Evolutionary conservation across 805 yeast species (phyloP).

Genomic region (Torulaspora maleeae): DNA sequence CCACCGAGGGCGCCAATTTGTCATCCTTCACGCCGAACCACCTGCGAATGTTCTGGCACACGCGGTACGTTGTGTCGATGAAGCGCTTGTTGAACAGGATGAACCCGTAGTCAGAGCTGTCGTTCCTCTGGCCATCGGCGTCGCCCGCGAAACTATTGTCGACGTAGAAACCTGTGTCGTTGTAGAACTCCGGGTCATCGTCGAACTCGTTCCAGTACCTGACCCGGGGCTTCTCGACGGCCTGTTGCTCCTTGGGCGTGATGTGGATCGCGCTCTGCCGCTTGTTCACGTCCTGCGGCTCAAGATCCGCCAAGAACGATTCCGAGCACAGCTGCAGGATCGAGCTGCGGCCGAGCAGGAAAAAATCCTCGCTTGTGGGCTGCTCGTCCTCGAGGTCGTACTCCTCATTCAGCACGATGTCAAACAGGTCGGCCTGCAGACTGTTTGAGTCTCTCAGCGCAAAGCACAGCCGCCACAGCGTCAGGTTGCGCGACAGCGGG

Average conservation of each 20-base stretch:
- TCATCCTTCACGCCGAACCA: slow-evolving; percentile 6
- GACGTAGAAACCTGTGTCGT: slow-evolving; percentile 17
- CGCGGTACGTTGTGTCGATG: slow-evolving; percentile 22
- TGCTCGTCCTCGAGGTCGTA: slow-evolving; percentile 14
- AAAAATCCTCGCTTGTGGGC: slow-evolving; percentile 23
- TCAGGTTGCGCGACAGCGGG: slow-evolving; percentile 17
- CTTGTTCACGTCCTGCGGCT: background rate
- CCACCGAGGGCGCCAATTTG: background rate
- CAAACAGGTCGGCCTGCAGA: slow-evolving; percentile 17
- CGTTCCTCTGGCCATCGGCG: background rate
- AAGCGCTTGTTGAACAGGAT: slow-evolving; percentile 24
- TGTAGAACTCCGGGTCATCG: slow-evolving; percentile 24
- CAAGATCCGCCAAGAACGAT: background rate
- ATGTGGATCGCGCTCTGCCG: background rate
- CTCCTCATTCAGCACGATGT: slow-evolving; percentile 16
- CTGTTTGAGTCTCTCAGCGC: slow-evolving; percentile 11
- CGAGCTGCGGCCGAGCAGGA: slow-evolving; percentile 20
- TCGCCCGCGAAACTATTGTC: slow-evolving; percentile 9
- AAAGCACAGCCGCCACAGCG: slow-evolving; percentile 26
- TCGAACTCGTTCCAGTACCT: slow-evolving; percentile 37
- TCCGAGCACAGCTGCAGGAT: slow-evolving; percentile 9
- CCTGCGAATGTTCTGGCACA: slow-evolving; percentile 17
- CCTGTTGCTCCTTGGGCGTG: slow-evolving; percentile 6
- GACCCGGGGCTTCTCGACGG: slow-evolving; percentile 7
- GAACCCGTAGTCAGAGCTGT: slow-evolving; percentile 21